Evolutionary conservation across 2,329 filamentous ascomycete genomes (phyloP).

Genomic region (Phialophora macrospora): DNA sequence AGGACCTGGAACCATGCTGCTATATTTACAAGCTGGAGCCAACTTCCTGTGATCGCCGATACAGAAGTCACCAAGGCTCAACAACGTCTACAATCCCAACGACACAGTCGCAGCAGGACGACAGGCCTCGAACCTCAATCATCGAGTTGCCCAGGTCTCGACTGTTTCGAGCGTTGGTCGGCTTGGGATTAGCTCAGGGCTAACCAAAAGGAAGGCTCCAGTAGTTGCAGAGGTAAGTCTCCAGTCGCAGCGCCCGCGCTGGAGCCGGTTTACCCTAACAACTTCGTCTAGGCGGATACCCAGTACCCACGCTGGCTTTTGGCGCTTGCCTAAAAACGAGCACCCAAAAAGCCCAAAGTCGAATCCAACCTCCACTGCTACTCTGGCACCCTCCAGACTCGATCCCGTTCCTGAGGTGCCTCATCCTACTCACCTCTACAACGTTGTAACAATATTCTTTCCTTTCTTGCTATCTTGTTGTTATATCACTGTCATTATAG

Average conservation of each 20-base stretch:
- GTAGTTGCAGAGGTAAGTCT: slow-evolving; percentile 24
- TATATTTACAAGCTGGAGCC: neutral
- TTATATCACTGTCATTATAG: slow-evolving; percentile 35
- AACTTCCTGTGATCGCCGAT: neutral
- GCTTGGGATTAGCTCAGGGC: slow-evolving; percentile 26
- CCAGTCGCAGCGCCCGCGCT: slow-evolving; percentile 29
- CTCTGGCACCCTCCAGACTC: slow-evolving; percentile 28
- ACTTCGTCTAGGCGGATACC: slow-evolving; percentile 34
- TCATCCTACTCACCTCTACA: slow-evolving; percentile 27
- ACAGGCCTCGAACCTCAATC: slow-evolving; percentile 20
- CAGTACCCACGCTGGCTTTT: slow-evolving; percentile 27
- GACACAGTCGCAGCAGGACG: slow-evolving; percentile 1
- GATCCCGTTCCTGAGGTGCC: slow-evolving; percentile 27
- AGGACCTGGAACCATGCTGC: neutral
- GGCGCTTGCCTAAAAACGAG: slow-evolving; percentile 33
- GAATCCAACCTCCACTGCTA: slow-evolving; percentile 33
- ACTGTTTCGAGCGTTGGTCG: slow-evolving; percentile 19
- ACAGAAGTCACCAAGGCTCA: neutral
- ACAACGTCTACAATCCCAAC: neutral
- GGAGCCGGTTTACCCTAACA: slow-evolving; percentile 28
- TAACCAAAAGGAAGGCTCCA: slow-evolving; percentile 22
- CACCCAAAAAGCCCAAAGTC: slow-evolving; percentile 27
- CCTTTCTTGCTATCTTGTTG: slow-evolving; percentile 27
- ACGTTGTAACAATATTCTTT: slow-evolving; percentile 34
- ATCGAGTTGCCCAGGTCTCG: slow-evolving; percentile 14